Conservation (phyloP, 1,284 basidiomycete species). For the Pseudozyma sp. region DNA sequence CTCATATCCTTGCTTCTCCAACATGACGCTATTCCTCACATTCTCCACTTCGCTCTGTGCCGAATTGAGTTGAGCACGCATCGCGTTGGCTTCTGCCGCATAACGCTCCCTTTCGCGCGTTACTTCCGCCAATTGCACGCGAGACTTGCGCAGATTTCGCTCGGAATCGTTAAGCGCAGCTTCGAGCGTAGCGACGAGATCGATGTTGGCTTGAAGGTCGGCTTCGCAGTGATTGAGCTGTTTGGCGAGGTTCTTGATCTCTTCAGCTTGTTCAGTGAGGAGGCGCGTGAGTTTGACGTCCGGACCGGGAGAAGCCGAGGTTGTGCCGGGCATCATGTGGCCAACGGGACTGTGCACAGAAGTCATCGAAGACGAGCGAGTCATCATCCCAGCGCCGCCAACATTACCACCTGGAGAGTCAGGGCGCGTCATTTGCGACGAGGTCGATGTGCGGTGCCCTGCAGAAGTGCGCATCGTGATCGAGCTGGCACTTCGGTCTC, state of each 20-base stretch:
- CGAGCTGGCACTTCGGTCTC: slow-evolving; percentile 1
- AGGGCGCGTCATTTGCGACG: slow-evolving; percentile 51
- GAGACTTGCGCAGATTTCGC: slow-evolving; percentile 62
- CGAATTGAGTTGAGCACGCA: slow-evolving; percentile 52
- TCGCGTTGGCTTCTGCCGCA: slow-evolving; percentile 51
- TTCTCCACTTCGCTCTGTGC: slow-evolving; percentile 60
- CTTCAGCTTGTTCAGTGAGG: slow-evolving; percentile 80
- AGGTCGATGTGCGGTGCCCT: slow-evolving; percentile 51
- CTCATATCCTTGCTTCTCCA: slow-evolving; percentile 61
- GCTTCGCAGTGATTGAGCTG: slow-evolving; percentile 89
- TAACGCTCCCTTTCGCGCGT: slow-evolving; percentile 61
- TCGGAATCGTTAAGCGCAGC: slow-evolving; percentile 63
- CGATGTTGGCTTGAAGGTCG: slow-evolving; percentile 90
- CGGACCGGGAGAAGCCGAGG: slow-evolving; percentile 1
- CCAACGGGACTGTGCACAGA: slow-evolving; percentile 45
- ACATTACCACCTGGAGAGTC: slow-evolving; percentile 45
- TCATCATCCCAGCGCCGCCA: slow-evolving; percentile 31
- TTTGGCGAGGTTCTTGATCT: slow-evolving; percentile 88
- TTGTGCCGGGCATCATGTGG: slow-evolving; percentile 1
- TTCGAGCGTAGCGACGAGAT: slow-evolving; percentile 76
- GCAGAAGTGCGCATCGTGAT: slow-evolving; percentile 23
- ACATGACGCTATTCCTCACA: slow-evolving; percentile 53
- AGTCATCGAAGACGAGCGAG: slow-evolving; percentile 59
- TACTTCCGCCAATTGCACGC: slow-evolving; percentile 62
- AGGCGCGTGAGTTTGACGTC: slow-evolving; percentile 64